Conservation (phyloP, 2,329 filamentous ascomycete species). For the Aspergillus quadricinctus region DNA sequence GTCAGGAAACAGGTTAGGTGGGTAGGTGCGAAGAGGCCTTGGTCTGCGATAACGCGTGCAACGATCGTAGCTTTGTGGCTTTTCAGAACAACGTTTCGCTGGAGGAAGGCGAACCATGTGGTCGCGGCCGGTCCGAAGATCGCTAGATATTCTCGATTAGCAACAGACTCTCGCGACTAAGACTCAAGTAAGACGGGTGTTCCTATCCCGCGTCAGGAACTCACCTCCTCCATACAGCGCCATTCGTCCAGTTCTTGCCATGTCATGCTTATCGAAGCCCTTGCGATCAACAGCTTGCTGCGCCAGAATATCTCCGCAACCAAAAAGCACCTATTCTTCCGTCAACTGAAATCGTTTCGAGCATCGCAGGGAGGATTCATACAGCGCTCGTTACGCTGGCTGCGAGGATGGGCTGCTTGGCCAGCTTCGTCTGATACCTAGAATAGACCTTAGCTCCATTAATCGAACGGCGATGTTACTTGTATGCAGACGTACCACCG, state of each 20-base stretch:
- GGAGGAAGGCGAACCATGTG: constrained; percentile 79
- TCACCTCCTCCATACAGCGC: constrained; percentile 47
- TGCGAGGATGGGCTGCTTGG: constrained; percentile 77
- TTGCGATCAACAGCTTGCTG: constrained; percentile 86
- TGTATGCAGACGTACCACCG: constrained; percentile 27
- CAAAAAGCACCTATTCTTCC: constrained; percentile 67
- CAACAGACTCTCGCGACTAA: neutral
- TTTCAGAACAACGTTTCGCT: constrained; percentile 63
- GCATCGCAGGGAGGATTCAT: constrained; percentile 12
- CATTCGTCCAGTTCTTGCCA: constrained; percentile 46
- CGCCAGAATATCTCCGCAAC: constrained; percentile 82
- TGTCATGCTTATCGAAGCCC: constrained; percentile 71
- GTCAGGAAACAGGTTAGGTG: constrained; percentile 78
- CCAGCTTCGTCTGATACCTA: constrained; percentile 83
- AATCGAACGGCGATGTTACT: constrained; percentile 1
- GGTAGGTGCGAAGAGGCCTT: constrained; percentile 76
- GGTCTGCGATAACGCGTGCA: constrained; percentile 75
- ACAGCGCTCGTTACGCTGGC: constrained; percentile 83
- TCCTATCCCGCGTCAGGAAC: constrained; percentile 5
- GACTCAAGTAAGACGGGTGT: neutral
- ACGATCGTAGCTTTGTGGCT: constrained; percentile 65
- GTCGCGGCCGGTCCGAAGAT: constrained; percentile 86
- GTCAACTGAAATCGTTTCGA: neutral
- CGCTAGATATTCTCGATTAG: constrained; percentile 32
- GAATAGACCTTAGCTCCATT: constrained; percentile 14